Base-by-base conservation (phyloP, 2,329 filamentous ascomycete species). In the Penicillium sp. region DNA sequence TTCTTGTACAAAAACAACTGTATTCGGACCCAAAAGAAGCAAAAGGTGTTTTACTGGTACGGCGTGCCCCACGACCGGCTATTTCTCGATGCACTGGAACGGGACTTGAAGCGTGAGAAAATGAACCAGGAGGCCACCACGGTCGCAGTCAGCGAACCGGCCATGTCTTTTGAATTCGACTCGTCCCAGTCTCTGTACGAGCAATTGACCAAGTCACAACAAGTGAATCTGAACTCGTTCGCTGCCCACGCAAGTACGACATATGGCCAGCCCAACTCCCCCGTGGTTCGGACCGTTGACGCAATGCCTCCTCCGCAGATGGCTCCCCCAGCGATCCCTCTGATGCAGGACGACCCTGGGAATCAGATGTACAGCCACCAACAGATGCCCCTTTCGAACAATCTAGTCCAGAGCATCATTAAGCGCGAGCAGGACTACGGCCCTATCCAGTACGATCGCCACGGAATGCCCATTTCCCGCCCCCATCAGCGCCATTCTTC, bases 1-100 rank as follows among this genome's bases (percentile, higher is more conserved):
- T 99, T 97, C 76, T 83, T 99, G 44, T 99, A 99, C 86, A 99
- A 99, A 85, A 99, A 99, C 85, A 99, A 99, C 82, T 99, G 94
- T 84, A 99, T 99, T 69, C 89, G 94, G 68, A 99, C 94, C 38
- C 94, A 99, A 78, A 99, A 99, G 87, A 99, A 99, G 84, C 94
- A 99, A 75, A 99, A 99, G 83, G 94, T 99, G 65, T 99, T 99
- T 73, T 99, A 97, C 81, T 99, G 94, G 94, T 99, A 97, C 80
- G 97, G 93, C 80, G 94, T 99, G 48, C 94, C 94, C 1, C 94
- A 99, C 76, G 94, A 99, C 78, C 87, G 94, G 54, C 86, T 99
- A 51, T 99, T 99, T 79, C 88, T 99, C 67, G 94, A 99, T 80
- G 94, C 94, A 39, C 82, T 99, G 68, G 94, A 99, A 83, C 89